phyloP scores from a whole-genome alignment of 768 basidiomycete species.

The Boletus rufocinnamomeus region DNA sequence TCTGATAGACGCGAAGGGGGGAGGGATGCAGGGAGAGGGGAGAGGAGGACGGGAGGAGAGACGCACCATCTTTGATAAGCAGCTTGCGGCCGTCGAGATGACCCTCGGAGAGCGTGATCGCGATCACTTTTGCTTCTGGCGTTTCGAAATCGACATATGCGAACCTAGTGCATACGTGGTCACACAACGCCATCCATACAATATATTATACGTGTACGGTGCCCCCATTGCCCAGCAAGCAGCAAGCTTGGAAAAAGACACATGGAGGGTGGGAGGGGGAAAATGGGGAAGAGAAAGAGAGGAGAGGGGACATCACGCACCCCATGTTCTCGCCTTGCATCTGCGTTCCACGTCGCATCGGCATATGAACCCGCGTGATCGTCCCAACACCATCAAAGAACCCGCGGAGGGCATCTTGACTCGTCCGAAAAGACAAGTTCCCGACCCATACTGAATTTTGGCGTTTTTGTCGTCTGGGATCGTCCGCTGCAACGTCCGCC shows the following conservation, averaged over 20 bases:
- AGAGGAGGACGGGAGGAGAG: not conserved
- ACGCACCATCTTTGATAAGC: constrained; percentile 89
- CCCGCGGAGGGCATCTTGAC: constrained; percentile 60
- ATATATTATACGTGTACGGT: too few species aligned
- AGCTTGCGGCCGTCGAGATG: constrained; percentile 82
- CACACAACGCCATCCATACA: constrained; percentile 5
- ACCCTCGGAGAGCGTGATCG: constrained; percentile 80
- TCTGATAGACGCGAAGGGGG: not conserved
- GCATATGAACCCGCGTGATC: constrained; percentile 84
- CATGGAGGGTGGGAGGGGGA: not conserved
- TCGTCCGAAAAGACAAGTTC: constrained; percentile 90
- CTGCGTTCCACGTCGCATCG: constrained; percentile 63
- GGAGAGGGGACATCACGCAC: constrained; percentile 47
- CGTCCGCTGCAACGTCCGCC: not conserved
- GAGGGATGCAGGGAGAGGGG: not conserved
- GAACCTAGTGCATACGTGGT: constrained; percentile 54
- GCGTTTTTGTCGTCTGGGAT: constrained; percentile 45
- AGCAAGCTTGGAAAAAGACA: not conserved
- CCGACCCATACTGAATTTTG: constrained; percentile 96
- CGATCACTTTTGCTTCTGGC: constrained; percentile 67
- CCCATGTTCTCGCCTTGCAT: constrained; percentile 72
- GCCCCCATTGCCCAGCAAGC: not conserved
- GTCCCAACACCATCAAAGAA: constrained; percentile 77
- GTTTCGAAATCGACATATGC: constrained; percentile 95
- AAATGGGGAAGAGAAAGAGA: not conserved